Evolutionary conservation across 1,284 basidiomycete genomes (phyloP), one percentile per base, ranked within the genome.

Genomic region (Cronartium quercuum): DNA sequence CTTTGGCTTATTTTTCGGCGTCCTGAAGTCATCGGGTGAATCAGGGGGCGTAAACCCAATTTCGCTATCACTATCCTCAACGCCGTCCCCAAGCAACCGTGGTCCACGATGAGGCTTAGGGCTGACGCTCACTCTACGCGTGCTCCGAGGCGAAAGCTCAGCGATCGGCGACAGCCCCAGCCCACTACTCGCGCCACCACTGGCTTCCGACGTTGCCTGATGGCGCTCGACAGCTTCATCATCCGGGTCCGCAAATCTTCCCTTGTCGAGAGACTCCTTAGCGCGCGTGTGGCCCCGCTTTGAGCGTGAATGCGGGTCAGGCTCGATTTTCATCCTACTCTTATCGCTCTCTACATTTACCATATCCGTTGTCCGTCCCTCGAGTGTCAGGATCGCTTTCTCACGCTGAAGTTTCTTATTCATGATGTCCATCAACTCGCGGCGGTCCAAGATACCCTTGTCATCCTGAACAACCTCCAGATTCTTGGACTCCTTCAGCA

Each of bases 401-500:
- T 78, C 82, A 61, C 76, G 79, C 74, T 82, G 80, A 37, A 82
- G 77, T 75, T 82, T 81, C 71, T 79, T 80, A 66, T 82, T 81
- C 41, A 82, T 76, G 38, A 80, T 81, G 47, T 82, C 81, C 42
- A 96, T 90, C 41, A 98, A 85, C 37, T 88, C 86, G 82, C 89
- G 89, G 77, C 92, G 86, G 81, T 93, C 89, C 85, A 92, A 88
- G 18, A 84, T 83, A 75, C 83, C 85, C 77, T 80, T 84, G 79
- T 88, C 90, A 68, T 91, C 84, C 74, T 90, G 87, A 70, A 88
- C 87, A 77, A 90, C 87, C 62, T 92, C 88, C 6, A 90, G 88
- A 76, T 88, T 87, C 40, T 89, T 88, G 40, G 90, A 86, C 79
- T 94, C 90, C 80, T 89, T 91, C 63, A 96, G 85, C 90, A 95